phyloP scores from a whole-genome alignment of 208 protist genomes.

The Trichomonas tenax region DNA sequence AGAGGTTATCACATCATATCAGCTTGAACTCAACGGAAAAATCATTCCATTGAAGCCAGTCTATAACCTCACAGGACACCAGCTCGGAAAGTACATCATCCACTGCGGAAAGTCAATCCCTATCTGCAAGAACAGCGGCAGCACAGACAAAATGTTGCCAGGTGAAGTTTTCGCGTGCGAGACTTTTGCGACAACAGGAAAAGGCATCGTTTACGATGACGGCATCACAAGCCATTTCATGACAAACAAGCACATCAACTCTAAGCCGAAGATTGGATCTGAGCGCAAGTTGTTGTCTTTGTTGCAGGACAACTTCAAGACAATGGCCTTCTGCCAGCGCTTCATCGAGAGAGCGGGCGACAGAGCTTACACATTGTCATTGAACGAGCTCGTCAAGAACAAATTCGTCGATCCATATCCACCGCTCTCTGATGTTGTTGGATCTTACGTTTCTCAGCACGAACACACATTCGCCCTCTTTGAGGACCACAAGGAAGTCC shows the following conservation, averaged over 20 bases:
- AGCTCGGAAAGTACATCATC: constrained; percentile 81
- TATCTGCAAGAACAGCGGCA: constrained; percentile 71
- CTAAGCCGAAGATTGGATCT: constrained; percentile 36
- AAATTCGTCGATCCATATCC: constrained; percentile 81
- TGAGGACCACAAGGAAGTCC: background rate
- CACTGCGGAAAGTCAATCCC: constrained; percentile 97
- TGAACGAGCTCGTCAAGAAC: constrained; percentile 53
- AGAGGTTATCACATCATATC: constrained; percentile 41
- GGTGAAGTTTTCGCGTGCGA: constrained; percentile 97
- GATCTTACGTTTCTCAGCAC: constrained; percentile 87
- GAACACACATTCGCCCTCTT: constrained; percentile 33
- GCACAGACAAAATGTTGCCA: constrained; percentile 58
- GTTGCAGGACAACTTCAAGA: constrained; percentile 72
- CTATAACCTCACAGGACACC: constrained; percentile 94
- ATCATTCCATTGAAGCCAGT: constrained; percentile 58
- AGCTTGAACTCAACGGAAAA: constrained; percentile 2
- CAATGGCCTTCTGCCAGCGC: constrained; percentile 34
- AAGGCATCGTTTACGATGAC: background rate
- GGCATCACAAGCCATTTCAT: constrained; percentile 71
- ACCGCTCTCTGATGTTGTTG: constrained; percentile 78
- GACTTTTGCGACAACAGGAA: constrained; percentile 94
- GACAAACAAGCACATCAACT: constrained; percentile 59
- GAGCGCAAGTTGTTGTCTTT: constrained; percentile 65
- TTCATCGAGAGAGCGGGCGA: constrained; percentile 53
- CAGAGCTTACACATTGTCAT: constrained; percentile 57